A percentile compares a stretch with the other conserved stretches of the same genome.
phyloP scores from a whole-genome alignment of 257 asterid species.

The Rauvolfia tetraphylla region DNA sequence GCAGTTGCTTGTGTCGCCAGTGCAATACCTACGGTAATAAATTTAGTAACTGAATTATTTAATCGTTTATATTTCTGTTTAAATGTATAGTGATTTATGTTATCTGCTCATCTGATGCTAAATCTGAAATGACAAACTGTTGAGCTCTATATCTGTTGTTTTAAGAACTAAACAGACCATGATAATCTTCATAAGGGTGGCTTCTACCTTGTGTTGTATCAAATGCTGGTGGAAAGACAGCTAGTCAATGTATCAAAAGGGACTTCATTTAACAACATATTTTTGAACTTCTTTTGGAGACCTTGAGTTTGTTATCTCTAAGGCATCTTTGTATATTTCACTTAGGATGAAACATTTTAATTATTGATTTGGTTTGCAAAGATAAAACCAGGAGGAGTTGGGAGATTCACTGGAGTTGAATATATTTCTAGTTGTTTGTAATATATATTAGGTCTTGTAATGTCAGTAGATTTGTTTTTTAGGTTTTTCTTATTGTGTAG shows the following conservation, averaged over 20 bases:
- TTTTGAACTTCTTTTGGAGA: not conserved
- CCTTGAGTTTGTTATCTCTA: not conserved
- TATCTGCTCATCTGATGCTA: not conserved
- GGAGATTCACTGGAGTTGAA: too few relatives aligned
- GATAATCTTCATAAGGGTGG: not conserved
- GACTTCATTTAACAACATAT: not conserved
- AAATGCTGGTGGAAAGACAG: not conserved
- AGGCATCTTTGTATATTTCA: not conserved
- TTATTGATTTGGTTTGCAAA: too few relatives aligned
- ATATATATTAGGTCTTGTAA: too few relatives aligned
- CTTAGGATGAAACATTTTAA: not conserved
- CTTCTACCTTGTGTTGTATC: not conserved
- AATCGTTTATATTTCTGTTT: not conserved
- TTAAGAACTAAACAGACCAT: not conserved
- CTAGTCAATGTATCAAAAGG: not conserved
- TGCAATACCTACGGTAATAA: constrained; percentile 62
- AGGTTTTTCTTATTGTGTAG: too few relatives aligned
- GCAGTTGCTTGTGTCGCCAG: constrained; percentile 59
- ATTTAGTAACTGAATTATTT: constrained; percentile 1
- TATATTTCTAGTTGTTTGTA: too few relatives aligned
- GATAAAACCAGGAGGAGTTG: too few relatives aligned
- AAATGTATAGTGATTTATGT: not conserved
- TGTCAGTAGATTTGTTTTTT: too few relatives aligned
- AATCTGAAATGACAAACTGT: not conserved
- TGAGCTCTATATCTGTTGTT: too few relatives aligned